Conservation (phyloP, 2,329 filamentous ascomycete species). For the Ilyonectria sp. region DNA sequence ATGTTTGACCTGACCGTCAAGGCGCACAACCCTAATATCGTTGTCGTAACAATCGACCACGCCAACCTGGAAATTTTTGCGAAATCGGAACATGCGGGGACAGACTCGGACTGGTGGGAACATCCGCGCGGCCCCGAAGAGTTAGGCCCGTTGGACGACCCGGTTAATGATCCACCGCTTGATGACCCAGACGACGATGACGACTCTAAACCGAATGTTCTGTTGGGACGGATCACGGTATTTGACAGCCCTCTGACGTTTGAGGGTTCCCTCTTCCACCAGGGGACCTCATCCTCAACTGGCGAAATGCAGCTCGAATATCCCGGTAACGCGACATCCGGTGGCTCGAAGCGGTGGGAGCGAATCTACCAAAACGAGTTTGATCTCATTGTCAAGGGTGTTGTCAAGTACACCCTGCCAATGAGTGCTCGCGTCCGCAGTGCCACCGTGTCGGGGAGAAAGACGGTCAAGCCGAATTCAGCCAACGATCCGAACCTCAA, state of each 20-base stretch:
- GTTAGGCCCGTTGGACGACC: slow-evolving; percentile 51
- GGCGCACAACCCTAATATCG: slow-evolving; percentile 93
- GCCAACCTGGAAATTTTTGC: slow-evolving; percentile 95
- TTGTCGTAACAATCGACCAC: slow-evolving; percentile 87
- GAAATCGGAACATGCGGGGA: slow-evolving; percentile 90
- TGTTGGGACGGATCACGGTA: slow-evolving; percentile 88
- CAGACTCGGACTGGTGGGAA: slow-evolving; percentile 73
- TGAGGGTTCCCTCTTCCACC: slow-evolving; percentile 89
- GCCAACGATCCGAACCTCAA: slow-evolving; percentile 74
- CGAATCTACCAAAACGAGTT: slow-evolving; percentile 92
- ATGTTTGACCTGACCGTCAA: slow-evolving; percentile 93
- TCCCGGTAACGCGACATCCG: slow-evolving; percentile 91
- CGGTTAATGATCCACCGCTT: slow-evolving; percentile 55
- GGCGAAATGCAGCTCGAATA: slow-evolving; percentile 86
- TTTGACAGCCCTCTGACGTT: slow-evolving; percentile 93
- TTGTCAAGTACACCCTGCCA: slow-evolving; percentile 84
- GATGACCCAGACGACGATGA: slow-evolving; percentile 78
- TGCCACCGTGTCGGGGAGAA: slow-evolving; percentile 72
- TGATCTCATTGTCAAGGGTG: slow-evolving; percentile 91
- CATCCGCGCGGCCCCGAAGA: slow-evolving; percentile 49
- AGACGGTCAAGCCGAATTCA: slow-evolving; percentile 73
- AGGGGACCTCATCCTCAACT: slow-evolving; percentile 78
- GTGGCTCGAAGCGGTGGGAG: slow-evolving; percentile 90
- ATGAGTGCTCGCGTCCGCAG: slow-evolving; percentile 73
- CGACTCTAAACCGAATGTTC: slow-evolving; percentile 80